Conservation (phyloP, 345 rosid species). For the Brassica incana region DNA sequence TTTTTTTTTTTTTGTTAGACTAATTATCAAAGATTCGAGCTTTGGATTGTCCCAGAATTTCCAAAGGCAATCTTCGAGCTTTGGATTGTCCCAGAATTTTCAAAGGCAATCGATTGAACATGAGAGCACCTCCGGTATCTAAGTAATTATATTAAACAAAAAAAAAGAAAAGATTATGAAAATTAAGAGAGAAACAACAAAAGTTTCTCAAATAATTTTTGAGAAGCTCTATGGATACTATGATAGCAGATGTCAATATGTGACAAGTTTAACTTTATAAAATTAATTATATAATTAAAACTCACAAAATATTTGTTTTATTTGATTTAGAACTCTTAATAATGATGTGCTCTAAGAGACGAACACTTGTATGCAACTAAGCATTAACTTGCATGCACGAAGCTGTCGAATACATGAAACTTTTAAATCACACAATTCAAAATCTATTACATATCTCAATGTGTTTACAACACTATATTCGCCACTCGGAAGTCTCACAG, state of each 20-base stretch:
- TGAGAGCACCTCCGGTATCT: neutral
- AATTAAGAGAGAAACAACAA: too few relatives aligned
- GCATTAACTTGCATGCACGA: neutral
- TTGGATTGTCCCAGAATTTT: neutral
- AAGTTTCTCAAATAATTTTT: too few relatives aligned
- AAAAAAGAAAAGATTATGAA: too few relatives aligned
- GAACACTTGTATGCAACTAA: neutral
- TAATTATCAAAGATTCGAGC: neutral
- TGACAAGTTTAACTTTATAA: too few relatives aligned
- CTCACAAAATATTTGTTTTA: too few relatives aligned
- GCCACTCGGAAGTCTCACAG: too few relatives aligned
- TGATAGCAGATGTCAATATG: too few relatives aligned
- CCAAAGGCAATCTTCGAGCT: neutral
- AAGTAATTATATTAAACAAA: too few relatives aligned
- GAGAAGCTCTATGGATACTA: too few relatives aligned
- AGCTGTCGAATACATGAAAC: neutral
- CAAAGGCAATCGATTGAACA: neutral
- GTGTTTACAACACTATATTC: too few relatives aligned
- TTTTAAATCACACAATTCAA: neutral
- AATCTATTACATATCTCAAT: neutral
- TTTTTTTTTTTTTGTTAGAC: neutral
- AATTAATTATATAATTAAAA: too few relatives aligned
- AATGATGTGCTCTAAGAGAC: neutral
- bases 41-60: neutral
- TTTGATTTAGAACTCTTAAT: too few relatives aligned